Conservation (phyloP, 2,329 filamentous ascomycete genomes). For the Grosmannia huntii region DNA sequence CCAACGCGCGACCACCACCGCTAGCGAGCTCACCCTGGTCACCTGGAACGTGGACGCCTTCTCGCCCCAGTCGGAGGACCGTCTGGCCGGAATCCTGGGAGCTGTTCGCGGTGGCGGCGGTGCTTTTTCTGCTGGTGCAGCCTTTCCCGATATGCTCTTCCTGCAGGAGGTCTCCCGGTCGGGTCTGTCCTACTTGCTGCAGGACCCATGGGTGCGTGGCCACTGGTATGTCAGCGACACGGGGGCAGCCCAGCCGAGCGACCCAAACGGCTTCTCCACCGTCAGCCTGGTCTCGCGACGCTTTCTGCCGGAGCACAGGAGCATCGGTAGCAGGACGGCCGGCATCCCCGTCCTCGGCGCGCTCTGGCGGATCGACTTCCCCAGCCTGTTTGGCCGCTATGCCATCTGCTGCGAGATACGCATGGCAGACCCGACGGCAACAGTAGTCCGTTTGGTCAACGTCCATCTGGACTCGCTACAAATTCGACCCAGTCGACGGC, state of each 20-base stretch:
- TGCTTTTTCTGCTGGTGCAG: neutral
- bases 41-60: constrained; percentile 22
- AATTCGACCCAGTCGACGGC: constrained; percentile 17
- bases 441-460: constrained; percentile 21
- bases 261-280: constrained; percentile 13
- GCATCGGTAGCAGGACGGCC: neutral
- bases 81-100: constrained; percentile 17
- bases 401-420: constrained; percentile 24
- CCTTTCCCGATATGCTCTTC: constrained; percentile 20
- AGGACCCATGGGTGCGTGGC: constrained; percentile 15
- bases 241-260: constrained; percentile 13
- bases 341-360: constrained; percentile 14
- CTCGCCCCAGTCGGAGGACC: constrained; percentile 6
- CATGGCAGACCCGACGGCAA: neutral
- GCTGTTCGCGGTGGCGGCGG: constrained; percentile 7
- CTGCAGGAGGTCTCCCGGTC: constrained; percentile 21
- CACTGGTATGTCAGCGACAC: constrained; percentile 20
- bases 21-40: constrained; percentile 11
- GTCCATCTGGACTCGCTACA: constrained; percentile 26
- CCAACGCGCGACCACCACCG: neutral
- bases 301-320: constrained; percentile 9
- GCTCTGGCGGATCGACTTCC: constrained; percentile 20
- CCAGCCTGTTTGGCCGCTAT: constrained; percentile 19
- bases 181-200: constrained; percentile 15
- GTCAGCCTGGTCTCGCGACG: constrained; percentile 19